Evolutionary conservation across 1,284 basidiomycete species (phyloP), one percentile per base, ranked within the genome.

Genomic region (Rhodofomes roseus): DNA sequence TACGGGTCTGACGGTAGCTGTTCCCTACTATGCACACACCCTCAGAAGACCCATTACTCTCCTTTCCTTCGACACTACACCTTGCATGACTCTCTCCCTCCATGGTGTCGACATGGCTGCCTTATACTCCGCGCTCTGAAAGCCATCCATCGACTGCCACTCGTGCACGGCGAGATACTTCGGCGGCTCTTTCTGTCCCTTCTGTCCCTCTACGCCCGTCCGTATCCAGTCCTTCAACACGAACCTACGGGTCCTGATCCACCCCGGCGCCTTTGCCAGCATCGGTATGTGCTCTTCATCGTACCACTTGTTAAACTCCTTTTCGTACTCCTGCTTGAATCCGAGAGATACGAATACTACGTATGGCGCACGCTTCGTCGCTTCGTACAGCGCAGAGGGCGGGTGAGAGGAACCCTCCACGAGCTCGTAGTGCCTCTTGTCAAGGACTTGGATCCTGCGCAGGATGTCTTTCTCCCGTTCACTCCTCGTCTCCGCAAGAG

Each of bases 391-490:
- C 36, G 66, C 52, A 37, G 67, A 63, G 44, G 71, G 73, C 43
- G 65, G 67, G 25, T 64, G 67, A 34, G 67, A 58, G 18, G 66
- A 63, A 16, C 68, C 64, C 39, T 71, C 70, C 53, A 76, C 62
- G 50, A 75, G 65, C 64, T 80, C 77, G 62, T 81, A 84, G 1
- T 77, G 79, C 57, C 82, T 74, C 52, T 85, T 75, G 65, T 86
- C 82, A 25, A 86, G 72, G n/a, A 80, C 61, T 61, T 76, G 77
- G 22, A 85, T 69, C 43, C 78, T 71, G 46, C 72, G 66, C 34
- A 86, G 73, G 18, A 86, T 72, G 46, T 76, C 69, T 16, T 73
- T 75, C 71, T 87, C 86, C 40, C 83, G 76, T 48, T 75, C 76
- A 66, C 83, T 85, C 37, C 84, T 75, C 41, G 80, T 81, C 54